phyloP scores from a whole-genome alignment of 768 basidiomycete species.

The Pilatotrama ljubarskyi region DNA sequence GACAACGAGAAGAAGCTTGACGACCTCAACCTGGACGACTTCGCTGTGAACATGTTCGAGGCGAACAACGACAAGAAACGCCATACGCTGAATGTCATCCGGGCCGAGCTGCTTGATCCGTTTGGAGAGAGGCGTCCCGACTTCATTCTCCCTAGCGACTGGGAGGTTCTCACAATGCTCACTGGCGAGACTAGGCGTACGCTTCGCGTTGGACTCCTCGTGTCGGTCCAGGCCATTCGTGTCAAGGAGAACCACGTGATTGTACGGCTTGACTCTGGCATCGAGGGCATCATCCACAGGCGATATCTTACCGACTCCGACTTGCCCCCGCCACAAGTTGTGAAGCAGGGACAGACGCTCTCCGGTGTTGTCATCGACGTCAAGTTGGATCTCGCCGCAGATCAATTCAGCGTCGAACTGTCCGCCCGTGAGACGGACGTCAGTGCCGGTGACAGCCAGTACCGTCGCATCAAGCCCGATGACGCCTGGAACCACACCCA shows the following conservation, averaged over 20 bases:
- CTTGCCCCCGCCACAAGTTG: constrained; percentile 37
- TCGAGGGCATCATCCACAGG: constrained; percentile 76
- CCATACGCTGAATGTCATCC: constrained; percentile 85
- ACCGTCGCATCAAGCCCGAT: constrained; percentile 60
- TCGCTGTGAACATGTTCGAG: constrained; percentile 88
- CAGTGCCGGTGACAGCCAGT: constrained; percentile 58
- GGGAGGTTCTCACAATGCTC: constrained; percentile 93
- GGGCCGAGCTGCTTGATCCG: constrained; percentile 78
- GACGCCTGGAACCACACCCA: constrained; percentile 65
- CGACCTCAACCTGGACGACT: constrained; percentile 93
- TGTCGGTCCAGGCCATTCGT: constrained; percentile 71
- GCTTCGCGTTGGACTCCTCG: constrained; percentile 74
- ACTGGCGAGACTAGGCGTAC: constrained; percentile 87
- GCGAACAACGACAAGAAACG: constrained; percentile 85
- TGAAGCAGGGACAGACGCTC: constrained; percentile 80
- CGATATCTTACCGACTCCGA: constrained; percentile 50
- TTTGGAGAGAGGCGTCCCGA: constrained; percentile 71
- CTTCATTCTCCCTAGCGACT: constrained; percentile 64
- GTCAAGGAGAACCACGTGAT: constrained; percentile 50
- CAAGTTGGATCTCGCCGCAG: constrained; percentile 59
- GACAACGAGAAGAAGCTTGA: constrained; percentile 80
- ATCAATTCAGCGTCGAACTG: constrained; percentile 69
- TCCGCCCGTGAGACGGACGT: constrained; percentile 69
- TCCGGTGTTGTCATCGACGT: constrained; percentile 77
- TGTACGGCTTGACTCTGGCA: constrained; percentile 88